Evolutionary conservation across 768 basidiomycete genomes (phyloP), one percentile per base, ranked within the genome.

Genomic region (Lentinula edodes): DNA sequence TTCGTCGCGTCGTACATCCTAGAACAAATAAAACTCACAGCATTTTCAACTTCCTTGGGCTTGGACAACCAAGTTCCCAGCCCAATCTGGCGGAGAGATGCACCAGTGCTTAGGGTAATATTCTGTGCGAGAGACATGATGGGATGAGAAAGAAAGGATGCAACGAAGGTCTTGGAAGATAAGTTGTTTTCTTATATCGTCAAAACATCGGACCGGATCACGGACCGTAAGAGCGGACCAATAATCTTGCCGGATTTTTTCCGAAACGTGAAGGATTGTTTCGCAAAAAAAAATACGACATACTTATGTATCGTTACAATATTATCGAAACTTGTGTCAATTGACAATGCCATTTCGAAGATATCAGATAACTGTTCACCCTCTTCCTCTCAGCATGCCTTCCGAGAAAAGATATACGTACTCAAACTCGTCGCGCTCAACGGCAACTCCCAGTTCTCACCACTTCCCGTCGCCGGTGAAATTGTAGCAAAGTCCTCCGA

Each of bases 41-140:
- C 86, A 39, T 78, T 77, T 73, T 89, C 87, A 62, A 93, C 92
- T 70, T 93, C 89, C 32, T 85, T 78, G 8, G 87, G 86, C 68
- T 87, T 77, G 6, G 90, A 87, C 60, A 87, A 78, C 90, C 90
- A 93, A 16, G 91, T 92, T 5, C 92, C 93, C 41, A 93, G 79
- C 43, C 93, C 93, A 66, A 93, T 85, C 72, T 88, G 85, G 38
- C 90, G 91, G 65, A 94, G 77, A 55, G 72, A 65, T 43, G 76
- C 75, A 2, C 86, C 86, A 58, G 68, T 75, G 53, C 74, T 73
- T 65, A 83, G 76, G 7, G 70, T 73, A 57, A 83, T 65, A 28
- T 68, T 71, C 63, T 78, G 78, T 66, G 72, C 71, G 61, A 78
- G 71, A 48, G 80, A 81, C 80, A 81, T 78, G 61, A 54, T 61